Base-by-base conservation (phyloP, 352 stramenopile genomes). In the Phytophthora palmivora region DNA sequence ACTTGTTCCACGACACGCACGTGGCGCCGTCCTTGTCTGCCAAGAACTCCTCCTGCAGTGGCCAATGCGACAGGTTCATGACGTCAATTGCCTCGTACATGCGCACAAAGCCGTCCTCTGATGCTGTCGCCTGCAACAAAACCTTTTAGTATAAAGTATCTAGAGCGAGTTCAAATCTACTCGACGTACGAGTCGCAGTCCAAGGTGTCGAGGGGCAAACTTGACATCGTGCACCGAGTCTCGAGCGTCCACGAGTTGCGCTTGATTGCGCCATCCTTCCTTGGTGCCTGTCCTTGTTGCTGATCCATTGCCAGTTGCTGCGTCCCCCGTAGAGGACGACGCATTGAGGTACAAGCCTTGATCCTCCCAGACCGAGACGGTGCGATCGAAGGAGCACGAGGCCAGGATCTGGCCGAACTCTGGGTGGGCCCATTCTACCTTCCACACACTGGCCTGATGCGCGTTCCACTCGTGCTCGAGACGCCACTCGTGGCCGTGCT, bases 351-450 rank as follows among this genome's bases (percentile, higher is more conserved):
- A 78, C 67, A 84, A 49, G 44, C 84, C 78, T 54, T 94, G 79
- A 74, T 98, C 96, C 70, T 99, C 94, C 95, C 96, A 98, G 38
- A 99, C 92, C 24, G 91, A 96, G 15, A 97, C 93, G 18, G 94
- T 96, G 57, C 96, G 85, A 73, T 98, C 92, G 42, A 96, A 95
- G 37, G 92, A 89, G 72, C 91, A 98, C 6, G 93, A 98, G 46
- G 96, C 96, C 39, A 99, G 56, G 59, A 98, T 91, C 79, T 98
- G 91, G 45, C 96, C 96, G 74, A 98, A 99, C 78, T 98, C 94
- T 0, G 96, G 95, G 67, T 99, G 94, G 0, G 91, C 93, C 95
- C 95, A 99, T 45, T 83, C 88, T 41, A 99, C 72, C 64, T 96
- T 97, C 78, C 88, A 98, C 7, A 99, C 94, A 22, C 90, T 91